A percentile compares a stretch with the other conserved stretches of the same genome.
phyloP scores from a whole-genome alignment of 106 monocot genomes.

The Triglochin maritima region DNA sequence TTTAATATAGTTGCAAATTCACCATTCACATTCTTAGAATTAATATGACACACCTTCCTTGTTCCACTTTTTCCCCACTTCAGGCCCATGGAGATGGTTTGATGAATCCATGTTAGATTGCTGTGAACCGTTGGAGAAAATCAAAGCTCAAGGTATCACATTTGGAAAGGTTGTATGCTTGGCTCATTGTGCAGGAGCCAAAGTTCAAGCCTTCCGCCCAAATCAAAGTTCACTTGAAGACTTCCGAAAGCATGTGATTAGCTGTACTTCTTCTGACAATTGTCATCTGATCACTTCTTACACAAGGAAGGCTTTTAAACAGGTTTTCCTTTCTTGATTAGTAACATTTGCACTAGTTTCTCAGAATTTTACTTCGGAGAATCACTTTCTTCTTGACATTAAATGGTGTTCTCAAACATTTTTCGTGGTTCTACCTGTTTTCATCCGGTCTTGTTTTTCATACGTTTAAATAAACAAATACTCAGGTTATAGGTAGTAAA shows the following conservation, averaged over 20 bases:
- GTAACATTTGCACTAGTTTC: neutral
- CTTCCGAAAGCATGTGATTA: conserved; percentile 61
- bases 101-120: conserved; percentile 97
- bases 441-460: no score
- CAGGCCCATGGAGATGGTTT: conserved; percentile 62
- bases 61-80: neutral
- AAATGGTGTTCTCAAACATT: no score
- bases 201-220: conserved; percentile 63
- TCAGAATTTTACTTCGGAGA: no score
- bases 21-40: no score
- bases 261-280: conserved; percentile 63
- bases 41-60: no score
- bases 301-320: conserved; percentile 58
- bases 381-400: no score
- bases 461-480: no score
- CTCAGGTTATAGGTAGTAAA: no score
- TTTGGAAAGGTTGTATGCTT: conserved; percentile 89
- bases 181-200: conserved; percentile 89
- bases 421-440: no score
- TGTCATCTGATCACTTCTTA: conserved; percentile 81
- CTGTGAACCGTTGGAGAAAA: conserved; percentile 89
- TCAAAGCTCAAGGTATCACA: conserved; percentile 79
- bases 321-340: conserved; percentile 28
- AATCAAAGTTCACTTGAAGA: conserved; percentile 57
- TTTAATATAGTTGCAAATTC: no score